Percentiles rank a stretch among this genome's conserved stretches.
phyloP scores from a whole-genome alignment of 2,329 filamentous ascomycete genomes.

The Neurospora sp. region DNA sequence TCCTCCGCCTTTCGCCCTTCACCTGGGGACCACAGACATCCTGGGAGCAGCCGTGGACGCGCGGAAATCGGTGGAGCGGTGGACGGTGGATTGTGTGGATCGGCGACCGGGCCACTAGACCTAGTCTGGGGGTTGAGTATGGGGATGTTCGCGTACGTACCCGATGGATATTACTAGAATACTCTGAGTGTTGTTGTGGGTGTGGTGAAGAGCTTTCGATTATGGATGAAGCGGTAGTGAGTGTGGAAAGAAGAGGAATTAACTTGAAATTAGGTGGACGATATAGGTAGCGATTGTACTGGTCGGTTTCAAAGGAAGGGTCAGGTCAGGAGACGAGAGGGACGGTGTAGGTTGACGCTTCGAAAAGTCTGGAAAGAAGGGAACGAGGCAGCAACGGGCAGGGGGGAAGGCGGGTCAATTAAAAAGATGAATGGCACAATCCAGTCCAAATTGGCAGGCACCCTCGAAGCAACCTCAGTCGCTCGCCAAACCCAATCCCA shows the following conservation, averaged over 20 bases:
- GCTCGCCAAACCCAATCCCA: not conserved
- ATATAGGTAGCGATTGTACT: not conserved
- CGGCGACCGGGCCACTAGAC: not conserved
- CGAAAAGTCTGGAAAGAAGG: not conserved
- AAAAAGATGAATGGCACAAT: not conserved
- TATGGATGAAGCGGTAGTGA: not conserved
- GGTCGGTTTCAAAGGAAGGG: not conserved
- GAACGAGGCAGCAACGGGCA: not conserved
- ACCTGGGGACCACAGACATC: not conserved
- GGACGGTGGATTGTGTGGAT: not conserved
- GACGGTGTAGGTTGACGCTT: not conserved
- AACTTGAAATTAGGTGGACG: not conserved
- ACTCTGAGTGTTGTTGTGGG: not conserved
- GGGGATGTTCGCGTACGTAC: not conserved
- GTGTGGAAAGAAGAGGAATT: not conserved
- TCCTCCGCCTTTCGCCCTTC: not conserved
- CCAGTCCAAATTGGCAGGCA: not conserved
- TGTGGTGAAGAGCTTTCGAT: not conserved
- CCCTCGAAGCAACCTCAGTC: not conserved
- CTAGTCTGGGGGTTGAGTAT: not conserved
- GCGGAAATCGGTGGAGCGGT: not conserved
- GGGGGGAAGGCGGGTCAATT: not conserved
- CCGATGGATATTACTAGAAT: not conserved
- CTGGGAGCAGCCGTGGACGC: not conserved
- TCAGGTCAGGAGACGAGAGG: not conserved